Evolutionary conservation across 1,284 basidiomycete species (phyloP).

Genomic region (Cutaneotrichosporon arboriforme): DNA sequence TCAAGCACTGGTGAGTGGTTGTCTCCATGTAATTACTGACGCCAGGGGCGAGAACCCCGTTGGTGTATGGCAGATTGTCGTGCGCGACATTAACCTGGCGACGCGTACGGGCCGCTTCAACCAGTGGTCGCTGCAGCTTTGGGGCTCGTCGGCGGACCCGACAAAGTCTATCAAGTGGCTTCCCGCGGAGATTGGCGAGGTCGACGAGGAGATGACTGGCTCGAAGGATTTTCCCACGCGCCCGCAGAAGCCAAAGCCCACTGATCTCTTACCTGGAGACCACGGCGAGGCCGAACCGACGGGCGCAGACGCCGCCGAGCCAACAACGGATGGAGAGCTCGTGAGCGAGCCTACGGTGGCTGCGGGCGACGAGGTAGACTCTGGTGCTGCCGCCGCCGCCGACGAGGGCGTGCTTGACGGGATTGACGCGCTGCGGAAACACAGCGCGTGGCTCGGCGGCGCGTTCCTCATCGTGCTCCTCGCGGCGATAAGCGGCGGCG

Average conservation of each 20-base stretch:
- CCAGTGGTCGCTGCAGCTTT: conserved; percentile 88
- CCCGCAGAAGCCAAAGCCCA: conserved; percentile 71
- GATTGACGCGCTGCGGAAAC: conserved; percentile 67
- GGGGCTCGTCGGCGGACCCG: conserved; percentile 82
- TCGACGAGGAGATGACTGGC: conserved; percentile 47
- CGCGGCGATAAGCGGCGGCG: conserved; percentile 60
- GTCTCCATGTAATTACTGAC: not conserved
- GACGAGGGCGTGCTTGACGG: conserved; percentile 84
- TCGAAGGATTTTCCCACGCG: conserved; percentile 39
- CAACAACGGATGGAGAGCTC: not conserved
- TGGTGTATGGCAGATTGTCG: conserved; percentile 86
- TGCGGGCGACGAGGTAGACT: conserved; percentile 9
- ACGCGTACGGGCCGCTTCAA: conserved; percentile 70
- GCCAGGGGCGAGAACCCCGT: conserved; percentile 83
- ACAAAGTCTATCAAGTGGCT: conserved; percentile 60
- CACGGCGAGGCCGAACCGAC: conserved; percentile 55
- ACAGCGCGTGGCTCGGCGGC: conserved; percentile 78
- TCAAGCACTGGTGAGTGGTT: conserved; percentile 85
- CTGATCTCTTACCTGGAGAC: conserved; percentile 76
- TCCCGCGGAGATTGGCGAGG: conserved; percentile 42
- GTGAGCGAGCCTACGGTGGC: conserved; percentile 22
- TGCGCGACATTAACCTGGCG: conserved; percentile 67
- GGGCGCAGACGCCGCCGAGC: not conserved
- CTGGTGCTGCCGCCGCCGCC: conserved; percentile 15
- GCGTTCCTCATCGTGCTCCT: conserved; percentile 67